phyloP scores from a whole-genome alignment of 1,284 basidiomycete species.

The Ganoderma leucocontextum region DNA sequence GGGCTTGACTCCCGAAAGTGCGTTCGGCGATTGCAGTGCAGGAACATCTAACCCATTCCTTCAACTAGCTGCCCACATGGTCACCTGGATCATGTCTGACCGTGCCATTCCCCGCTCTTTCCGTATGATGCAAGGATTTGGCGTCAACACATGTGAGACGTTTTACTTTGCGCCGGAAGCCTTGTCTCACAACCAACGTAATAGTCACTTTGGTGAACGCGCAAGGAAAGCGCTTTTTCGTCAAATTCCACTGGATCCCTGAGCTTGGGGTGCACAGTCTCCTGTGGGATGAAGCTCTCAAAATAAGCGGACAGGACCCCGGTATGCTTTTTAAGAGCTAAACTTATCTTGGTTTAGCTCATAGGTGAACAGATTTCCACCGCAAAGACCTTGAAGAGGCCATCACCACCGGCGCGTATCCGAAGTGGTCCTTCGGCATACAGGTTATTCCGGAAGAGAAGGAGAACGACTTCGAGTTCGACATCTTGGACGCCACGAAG shows the following conservation, averaged over 20 bases:
- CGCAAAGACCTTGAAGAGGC: constrained; percentile 83
- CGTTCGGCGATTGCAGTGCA: constrained; percentile 30
- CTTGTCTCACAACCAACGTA: neutral
- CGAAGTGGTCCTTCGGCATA: constrained; percentile 82
- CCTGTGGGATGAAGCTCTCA: constrained; percentile 89
- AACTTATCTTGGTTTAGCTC: constrained; percentile 12
- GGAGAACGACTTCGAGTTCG: constrained; percentile 83
- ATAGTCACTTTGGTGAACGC: constrained; percentile 68
- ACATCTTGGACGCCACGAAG: constrained; percentile 88
- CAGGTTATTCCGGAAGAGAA: constrained; percentile 74
- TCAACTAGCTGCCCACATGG: constrained; percentile 72
- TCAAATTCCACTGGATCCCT: constrained; percentile 88
- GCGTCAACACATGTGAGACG: constrained; percentile 73
- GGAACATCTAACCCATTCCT: constrained; percentile 20
- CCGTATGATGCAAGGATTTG: constrained; percentile 90
- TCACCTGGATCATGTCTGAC: constrained; percentile 87
- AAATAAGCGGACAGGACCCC: constrained; percentile 82
- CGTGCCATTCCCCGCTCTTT: constrained; percentile 82
- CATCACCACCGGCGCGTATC: constrained; percentile 70
- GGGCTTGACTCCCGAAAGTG: constrained; percentile 68
- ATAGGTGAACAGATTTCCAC: constrained; percentile 66
- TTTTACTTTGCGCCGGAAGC: neutral
- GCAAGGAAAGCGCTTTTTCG: constrained; percentile 74
- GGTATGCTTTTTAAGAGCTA: constrained; percentile 46
- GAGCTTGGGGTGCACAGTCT: constrained; percentile 84